Base-by-base conservation (phyloP, 2,329 filamentous ascomycete genomes). In the Neurospora sp. region DNA sequence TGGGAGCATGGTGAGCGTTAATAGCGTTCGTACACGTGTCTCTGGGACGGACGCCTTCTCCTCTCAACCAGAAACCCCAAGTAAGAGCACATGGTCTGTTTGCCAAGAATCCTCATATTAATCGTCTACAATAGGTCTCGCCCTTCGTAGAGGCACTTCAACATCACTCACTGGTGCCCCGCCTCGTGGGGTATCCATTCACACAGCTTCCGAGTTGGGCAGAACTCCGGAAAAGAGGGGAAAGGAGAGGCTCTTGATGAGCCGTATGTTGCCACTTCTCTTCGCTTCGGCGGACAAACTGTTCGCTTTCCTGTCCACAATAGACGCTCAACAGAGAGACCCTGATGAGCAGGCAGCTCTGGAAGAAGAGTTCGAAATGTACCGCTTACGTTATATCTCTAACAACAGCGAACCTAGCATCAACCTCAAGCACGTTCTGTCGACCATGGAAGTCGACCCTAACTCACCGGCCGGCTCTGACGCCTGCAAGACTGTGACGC, bases 61-160 rank as follows among this genome's bases (percentile, higher is more conserved):
- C 1, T 74, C 73, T 5, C 71, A 74, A 52, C 66, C 69, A 2
- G 73, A 73, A n/a, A 68, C 40, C 6, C 68, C 65, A 33, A 68
- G 73, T 74, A 69, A 66, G 72, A 71, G 52, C 6, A 38, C 36
- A 10, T 67, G 36, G 11, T 23, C 62, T 33, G 15, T 62, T 62
- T 36, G 23, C 15, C 28, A 10, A 17, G 15, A 62, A 33, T 62
- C 6, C 8, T n/a, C 52, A 62, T 52, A 52, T n/a, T 62, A 17
- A 62, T 62, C 2, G 8, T 36, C 23, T 62, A 10, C 12, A 36
- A 62, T 17, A 62, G 52, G 28, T 62, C 6, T 62, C 12, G 52
- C 23, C 15, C 15, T 62, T 62, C 52, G 52, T 62, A 62, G 52
- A 17, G 28, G 52, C 28, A 33, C 52, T n/a, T 62, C 52, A 36